Conservation (phyloP, 805 yeast species). For the Grigorovia humatica region DNA sequence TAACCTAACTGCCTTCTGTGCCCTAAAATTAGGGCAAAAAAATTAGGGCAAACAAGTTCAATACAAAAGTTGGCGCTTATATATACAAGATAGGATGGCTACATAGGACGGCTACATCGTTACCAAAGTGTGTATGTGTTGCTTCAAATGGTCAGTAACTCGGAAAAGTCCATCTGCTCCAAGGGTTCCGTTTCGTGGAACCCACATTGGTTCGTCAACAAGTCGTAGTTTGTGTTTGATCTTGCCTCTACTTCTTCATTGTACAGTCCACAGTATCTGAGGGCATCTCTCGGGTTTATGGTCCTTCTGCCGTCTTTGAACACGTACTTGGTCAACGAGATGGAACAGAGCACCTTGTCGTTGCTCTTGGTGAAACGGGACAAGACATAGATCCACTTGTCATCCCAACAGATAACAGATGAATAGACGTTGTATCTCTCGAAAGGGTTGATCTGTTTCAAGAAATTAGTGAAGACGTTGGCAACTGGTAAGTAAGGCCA, state of each 20-base stretch:
- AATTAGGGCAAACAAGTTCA: too few relatives aligned
- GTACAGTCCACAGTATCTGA: constrained; percentile 46
- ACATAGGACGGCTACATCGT: too few relatives aligned
- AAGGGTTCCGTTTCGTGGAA: constrained; percentile 23
- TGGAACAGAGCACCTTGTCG: constrained; percentile 38
- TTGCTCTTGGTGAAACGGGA: constrained; percentile 44
- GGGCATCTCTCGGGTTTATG: constrained; percentile 50
- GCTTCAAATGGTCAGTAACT: neutral
- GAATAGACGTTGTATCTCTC: constrained; percentile 45
- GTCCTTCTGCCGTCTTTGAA: constrained; percentile 72
- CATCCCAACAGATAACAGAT: constrained; percentile 70
- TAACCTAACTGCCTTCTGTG: too few relatives aligned
- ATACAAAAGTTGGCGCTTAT: too few relatives aligned
- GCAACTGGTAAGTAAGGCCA: constrained; percentile 70
- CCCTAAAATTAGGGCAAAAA: too few relatives aligned
- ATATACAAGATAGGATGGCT: too few relatives aligned
- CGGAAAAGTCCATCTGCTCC: constrained; percentile 8
- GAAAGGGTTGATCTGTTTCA: constrained; percentile 64
- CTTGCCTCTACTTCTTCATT: constrained; percentile 39
- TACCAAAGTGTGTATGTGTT: too few relatives aligned
- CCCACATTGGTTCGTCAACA: constrained; percentile 19
- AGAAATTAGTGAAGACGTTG: constrained; percentile 53
- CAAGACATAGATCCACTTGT: constrained; percentile 71
- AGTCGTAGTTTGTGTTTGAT: constrained; percentile 30
- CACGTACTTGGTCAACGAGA: constrained; percentile 69